These are phyloP conservation scores for Talaromyces sp. DNA, from an alignment of 2,329 filamentous ascomycete genomes.

Conservation along the genomic window DNA sequence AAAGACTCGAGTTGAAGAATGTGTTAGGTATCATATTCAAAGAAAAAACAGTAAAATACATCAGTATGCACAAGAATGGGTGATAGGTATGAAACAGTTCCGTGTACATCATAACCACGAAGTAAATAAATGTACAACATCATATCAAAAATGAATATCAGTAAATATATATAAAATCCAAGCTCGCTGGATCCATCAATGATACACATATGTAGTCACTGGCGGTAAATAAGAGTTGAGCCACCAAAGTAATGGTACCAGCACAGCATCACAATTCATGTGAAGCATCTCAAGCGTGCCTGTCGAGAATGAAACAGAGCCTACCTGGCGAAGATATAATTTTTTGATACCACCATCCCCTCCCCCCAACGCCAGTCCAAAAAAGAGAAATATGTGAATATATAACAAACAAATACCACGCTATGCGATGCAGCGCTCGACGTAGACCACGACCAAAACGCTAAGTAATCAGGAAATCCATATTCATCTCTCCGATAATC, in stretches of 20 bases:
- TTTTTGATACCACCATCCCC: not conserved
- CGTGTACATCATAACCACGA: not conserved
- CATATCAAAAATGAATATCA: not conserved
- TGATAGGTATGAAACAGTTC: not conserved
- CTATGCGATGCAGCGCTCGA: conserved; percentile 9
- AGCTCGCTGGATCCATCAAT: not conserved
- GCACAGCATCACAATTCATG: too few species aligned
- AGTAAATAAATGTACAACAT: not conserved
- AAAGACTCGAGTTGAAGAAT: not conserved
- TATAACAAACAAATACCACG: conserved; percentile 2
- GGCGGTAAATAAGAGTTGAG: not conserved
- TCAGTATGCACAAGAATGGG: not conserved
- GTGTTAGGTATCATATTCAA: not conserved
- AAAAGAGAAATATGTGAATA: not conserved
- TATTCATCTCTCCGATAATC: conserved; percentile 54
- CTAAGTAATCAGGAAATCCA: conserved; percentile 58
- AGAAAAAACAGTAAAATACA: not conserved
- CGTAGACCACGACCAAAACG: conserved; percentile 6
- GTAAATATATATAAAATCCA: not conserved
- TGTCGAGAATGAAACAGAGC: not conserved
- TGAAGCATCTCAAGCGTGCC: not conserved
- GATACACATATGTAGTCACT: not conserved
- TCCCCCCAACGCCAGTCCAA: not conserved
- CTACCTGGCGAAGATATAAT: not conserved
- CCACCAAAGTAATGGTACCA: not conserved